Base-by-base conservation (phyloP, 345 rosid species). In the Citrus australasica region DNA sequence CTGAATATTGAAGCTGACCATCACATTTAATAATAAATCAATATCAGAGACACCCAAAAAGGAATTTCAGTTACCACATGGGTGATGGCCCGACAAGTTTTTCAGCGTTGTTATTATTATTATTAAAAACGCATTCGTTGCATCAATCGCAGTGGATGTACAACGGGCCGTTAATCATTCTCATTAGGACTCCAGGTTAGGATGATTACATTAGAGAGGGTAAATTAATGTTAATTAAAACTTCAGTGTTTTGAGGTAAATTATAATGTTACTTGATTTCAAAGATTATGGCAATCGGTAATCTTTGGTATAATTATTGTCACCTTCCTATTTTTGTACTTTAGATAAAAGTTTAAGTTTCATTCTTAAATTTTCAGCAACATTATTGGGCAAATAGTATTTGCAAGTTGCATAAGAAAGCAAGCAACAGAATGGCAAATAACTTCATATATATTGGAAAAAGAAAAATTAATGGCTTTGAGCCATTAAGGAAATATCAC, bases 31-130 rank as follows among this genome's bases (percentile, higher is more conserved):
- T 66, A 5, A 48, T 24, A 24, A 25, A 7, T 60, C 11, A 27
- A 37, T n/a, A 63, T 51, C 30, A 66, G 17, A 22, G 51, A 76
- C 32, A 6, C 6, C 14, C 30, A 3, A 16, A 24, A 27, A 42
- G 48, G 37, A 51, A 32, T 35, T 76, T 53, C 73, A 55, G 53
- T n/a, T 28, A 55, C 38, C 79, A 55, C 73, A 67, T 67, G 79
- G 73, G 25, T 35, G 42, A 75, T 62, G 62, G 46, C 78, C 78
- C 70, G 35, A 75, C 60, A 42, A 22, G 46, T 75, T 42, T 46
- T 46, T 13, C 51, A 46, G 51, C 51, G 51, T 46, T 13, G 51
- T 46, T 11, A 11, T 46, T 3, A 42, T n/a, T n/a, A n/a, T 9
- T 9, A 42, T 42, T 42, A 42, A 10, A 42, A 42, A 42, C 14